Evolutionary conservation across 2,329 filamentous ascomycete genomes (phyloP).

Genomic region (Xylariaceae sp.): DNA sequence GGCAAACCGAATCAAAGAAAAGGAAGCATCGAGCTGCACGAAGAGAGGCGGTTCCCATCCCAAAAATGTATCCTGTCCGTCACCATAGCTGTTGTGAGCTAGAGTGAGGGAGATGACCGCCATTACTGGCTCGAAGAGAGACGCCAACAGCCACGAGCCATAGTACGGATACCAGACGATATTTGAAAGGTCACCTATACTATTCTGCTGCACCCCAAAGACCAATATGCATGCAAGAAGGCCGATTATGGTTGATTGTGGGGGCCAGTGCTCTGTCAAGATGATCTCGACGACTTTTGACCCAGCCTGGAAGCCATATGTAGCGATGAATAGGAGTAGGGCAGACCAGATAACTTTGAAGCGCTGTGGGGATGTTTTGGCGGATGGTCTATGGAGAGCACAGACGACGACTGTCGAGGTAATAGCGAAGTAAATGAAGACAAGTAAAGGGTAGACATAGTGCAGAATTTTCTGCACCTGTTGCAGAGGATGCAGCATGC

Average conservation of each 20-base stretch:
- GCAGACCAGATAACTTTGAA: conserved; percentile 42
- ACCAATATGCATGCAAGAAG: conserved; percentile 58
- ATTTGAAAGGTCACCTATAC: conserved; percentile 46
- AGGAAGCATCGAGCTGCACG: conserved; percentile 27
- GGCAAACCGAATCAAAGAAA: conserved; percentile 33
- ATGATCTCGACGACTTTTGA: conserved; percentile 37
- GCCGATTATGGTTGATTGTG: conserved; percentile 50
- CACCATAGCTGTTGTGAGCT: conserved; percentile 12
- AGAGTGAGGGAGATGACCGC: conserved; percentile 35
- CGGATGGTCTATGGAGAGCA: conserved; percentile 46
- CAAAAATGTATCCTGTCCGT: conserved; percentile 6
- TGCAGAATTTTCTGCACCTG: conserved; percentile 44
- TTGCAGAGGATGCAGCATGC: too few relatives aligned
- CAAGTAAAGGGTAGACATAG: conserved; percentile 54
- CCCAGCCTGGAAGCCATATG: conserved; percentile 46
- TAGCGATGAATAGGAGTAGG: conserved; percentile 40
- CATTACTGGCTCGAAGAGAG: conserved; percentile 52
- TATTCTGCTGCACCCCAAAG: conserved; percentile 58
- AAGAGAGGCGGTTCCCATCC: conserved; percentile 17
- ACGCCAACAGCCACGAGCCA: conserved; percentile 57
- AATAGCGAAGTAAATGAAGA: conserved; percentile 56
- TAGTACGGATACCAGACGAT: conserved; percentile 61
- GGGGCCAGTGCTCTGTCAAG: conserved; percentile 36
- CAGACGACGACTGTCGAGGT: conserved; percentile 49
- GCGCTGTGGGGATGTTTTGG: conserved; percentile 35